Conservation (phyloP, 495 filamentous ascomycete species). For the Mytilinidion resinicola region DNA sequence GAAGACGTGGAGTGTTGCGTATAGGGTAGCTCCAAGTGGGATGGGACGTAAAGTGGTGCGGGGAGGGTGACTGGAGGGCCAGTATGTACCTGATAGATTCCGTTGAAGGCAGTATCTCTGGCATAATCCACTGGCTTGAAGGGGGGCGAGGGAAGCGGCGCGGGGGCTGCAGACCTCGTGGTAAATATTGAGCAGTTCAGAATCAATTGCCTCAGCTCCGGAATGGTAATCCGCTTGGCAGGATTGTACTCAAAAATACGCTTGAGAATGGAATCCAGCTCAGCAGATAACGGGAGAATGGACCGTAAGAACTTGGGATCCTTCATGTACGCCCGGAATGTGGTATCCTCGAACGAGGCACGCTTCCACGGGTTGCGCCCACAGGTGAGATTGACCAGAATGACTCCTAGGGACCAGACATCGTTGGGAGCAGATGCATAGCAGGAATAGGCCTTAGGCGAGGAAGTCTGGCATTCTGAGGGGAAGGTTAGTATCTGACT, state of each 20-base stretch:
- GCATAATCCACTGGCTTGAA: constrained; percentile 26
- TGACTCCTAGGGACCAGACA: constrained; percentile 95
- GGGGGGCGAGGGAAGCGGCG: constrained; percentile 26
- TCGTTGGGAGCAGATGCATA: constrained; percentile 95
- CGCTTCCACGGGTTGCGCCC: constrained; percentile 99
- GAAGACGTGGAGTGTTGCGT: constrained; percentile 25
- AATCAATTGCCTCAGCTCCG: constrained; percentile 73
- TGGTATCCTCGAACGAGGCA: constrained; percentile 86
- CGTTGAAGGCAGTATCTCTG: constrained; percentile 21
- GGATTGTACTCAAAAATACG: constrained; percentile 89
- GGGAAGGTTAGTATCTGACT: constrained; percentile 17
- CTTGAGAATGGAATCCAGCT: constrained; percentile 81
- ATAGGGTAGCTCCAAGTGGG: constrained; percentile 14
- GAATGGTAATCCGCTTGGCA: constrained; percentile 73
- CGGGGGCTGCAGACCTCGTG: constrained; percentile 20
- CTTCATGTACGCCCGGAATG: constrained; percentile 85
- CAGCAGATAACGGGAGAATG: constrained; percentile 85
- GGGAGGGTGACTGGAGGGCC: constrained; percentile 19
- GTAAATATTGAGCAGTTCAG: constrained; percentile 72
- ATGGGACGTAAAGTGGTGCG: constrained; percentile 11
- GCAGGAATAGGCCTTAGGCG: constrained; percentile 66
- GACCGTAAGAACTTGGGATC: constrained; percentile 83
- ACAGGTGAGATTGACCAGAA: constrained; percentile 95
- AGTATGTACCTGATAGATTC: constrained; percentile 15
- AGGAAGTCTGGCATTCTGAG: constrained; percentile 86